A percentile compares a stretch with the other conserved stretches of the same genome.
phyloP scores from a whole-genome alignment of 768 basidiomycete species.

The Tricholoma matsutake region DNA sequence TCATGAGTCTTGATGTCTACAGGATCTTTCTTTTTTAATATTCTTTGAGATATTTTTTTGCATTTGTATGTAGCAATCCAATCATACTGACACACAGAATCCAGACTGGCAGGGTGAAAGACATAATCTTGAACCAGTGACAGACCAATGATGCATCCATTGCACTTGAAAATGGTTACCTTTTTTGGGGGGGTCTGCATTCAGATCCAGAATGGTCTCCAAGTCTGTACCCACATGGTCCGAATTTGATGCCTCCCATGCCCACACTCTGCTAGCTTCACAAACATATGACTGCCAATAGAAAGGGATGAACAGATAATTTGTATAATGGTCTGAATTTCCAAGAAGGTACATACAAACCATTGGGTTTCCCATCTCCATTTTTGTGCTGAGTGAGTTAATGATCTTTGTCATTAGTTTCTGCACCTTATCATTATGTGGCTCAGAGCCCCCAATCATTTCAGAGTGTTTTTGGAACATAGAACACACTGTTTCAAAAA shows the following conservation, averaged over 20 bases:
- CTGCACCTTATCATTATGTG: constrained; percentile 3
- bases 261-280: constrained; percentile 18
- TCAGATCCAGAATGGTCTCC: background rate
- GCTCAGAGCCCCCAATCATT: constrained; percentile 12
- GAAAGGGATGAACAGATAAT: constrained; percentile 29
- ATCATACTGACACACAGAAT: constrained; percentile 21
- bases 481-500: constrained; percentile 30
- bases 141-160: constrained; percentile 17
- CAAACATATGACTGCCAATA: constrained; percentile 31
- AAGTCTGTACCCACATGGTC: no score
- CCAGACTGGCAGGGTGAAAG: constrained; percentile 18
- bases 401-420: constrained; percentile 33
- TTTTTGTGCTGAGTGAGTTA: constrained; percentile 30
- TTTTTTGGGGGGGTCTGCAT: constrained; percentile 11
- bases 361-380: constrained; percentile 38
- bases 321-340: constrained; percentile 38
- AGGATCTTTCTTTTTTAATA: no score
- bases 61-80: constrained; percentile 19
- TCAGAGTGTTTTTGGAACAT: constrained; percentile 24
- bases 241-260: background rate
- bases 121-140: constrained; percentile 9
- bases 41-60: background rate
- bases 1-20: background rate
- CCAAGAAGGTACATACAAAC: constrained; percentile 31
- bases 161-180: constrained; percentile 15